Conservation (phyloP, 345 rosid genomes). For the Syzygium aromaticum region DNA sequence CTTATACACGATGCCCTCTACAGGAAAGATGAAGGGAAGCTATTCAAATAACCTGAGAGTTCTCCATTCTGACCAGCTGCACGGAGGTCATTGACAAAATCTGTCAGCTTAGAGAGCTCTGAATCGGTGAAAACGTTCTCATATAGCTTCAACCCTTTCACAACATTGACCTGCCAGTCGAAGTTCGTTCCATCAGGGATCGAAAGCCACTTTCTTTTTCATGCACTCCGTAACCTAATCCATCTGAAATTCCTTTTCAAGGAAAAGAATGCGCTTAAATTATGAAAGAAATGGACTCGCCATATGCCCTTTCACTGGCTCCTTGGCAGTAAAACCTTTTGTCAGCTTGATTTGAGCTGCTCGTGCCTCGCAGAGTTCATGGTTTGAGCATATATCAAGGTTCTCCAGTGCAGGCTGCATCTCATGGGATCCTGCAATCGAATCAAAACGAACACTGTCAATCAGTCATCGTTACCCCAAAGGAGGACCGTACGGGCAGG, state of each 20-base stretch:
- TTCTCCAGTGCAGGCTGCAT: slow-evolving; percentile 28
- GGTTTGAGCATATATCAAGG: slow-evolving; percentile 52
- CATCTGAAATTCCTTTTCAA: background rate
- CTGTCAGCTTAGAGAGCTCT: slow-evolving; percentile 67
- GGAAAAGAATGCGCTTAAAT: slow-evolving; percentile 5
- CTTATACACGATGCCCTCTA: background rate
- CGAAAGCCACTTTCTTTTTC: background rate
- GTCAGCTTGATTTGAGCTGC: slow-evolving; percentile 56
- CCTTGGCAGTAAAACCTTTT: slow-evolving; percentile 89
- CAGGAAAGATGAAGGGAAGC: background rate
- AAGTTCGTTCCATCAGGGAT: background rate
- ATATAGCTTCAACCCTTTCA: slow-evolving; percentile 84
- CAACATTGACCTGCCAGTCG: slow-evolving; percentile 81
- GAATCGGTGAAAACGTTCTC: slow-evolving; percentile 62
- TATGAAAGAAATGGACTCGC: slow-evolving; percentile 47
- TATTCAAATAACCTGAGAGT: slow-evolving; percentile 46
- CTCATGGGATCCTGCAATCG: slow-evolving; percentile 70
- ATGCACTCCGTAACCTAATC: background rate
- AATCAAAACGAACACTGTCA: background rate
- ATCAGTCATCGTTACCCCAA: background rate
- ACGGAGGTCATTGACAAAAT: slow-evolving; percentile 51
- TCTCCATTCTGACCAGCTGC: slow-evolving; percentile 85
- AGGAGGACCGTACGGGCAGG: background rate
- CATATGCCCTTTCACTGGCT: slow-evolving; percentile 92
- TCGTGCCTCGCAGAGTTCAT: slow-evolving; percentile 57